phyloP scores from a whole-genome alignment of 2,329 filamentous ascomycete genomes.

The Penicillium sp. region DNA sequence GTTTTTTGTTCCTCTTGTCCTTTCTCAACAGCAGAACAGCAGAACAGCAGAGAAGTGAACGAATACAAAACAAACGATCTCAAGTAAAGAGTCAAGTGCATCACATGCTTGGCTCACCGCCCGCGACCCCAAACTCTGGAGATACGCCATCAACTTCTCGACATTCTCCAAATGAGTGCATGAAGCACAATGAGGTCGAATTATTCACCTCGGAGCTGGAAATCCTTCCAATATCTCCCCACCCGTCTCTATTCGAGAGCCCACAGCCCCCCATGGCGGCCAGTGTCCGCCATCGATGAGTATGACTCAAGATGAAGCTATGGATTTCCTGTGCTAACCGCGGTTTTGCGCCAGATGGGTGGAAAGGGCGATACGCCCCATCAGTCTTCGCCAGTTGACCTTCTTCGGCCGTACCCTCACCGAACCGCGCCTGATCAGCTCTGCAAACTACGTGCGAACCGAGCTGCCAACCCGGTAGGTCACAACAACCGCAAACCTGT shows the following conservation, averaged over 20 bases:
- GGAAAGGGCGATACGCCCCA: conserved; percentile 86
- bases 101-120: conserved; percentile 15
- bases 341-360: conserved; percentile 71
- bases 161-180: conserved; percentile 20
- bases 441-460: conserved; percentile 94
- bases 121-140: conserved; percentile 7
- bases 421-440: conserved; percentile 84
- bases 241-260: conserved; percentile 29
- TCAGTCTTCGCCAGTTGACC: conserved; percentile 92
- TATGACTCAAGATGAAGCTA: conserved; percentile 32
- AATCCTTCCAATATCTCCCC: conserved; percentile 24
- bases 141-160: background rate
- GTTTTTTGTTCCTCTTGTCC: no score
- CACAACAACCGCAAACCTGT: background rate
- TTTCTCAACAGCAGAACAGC: no score
- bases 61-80: background rate
- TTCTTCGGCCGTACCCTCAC: conserved; percentile 95
- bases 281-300: conserved; percentile 62
- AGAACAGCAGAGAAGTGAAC: no score
- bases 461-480: conserved; percentile 80
- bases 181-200: conserved; percentile 39
- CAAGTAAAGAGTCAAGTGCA: background rate
- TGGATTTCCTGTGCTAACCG: conserved; percentile 13
- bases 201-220: conserved; percentile 37
- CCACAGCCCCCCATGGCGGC: conserved; percentile 56